Percentiles rank a stretch among this genome's conserved stretches.
These are phyloP conservation scores for Benincasa hispida DNA, from an alignment of 306 rosid species.

Conservation along the genomic window DNA sequence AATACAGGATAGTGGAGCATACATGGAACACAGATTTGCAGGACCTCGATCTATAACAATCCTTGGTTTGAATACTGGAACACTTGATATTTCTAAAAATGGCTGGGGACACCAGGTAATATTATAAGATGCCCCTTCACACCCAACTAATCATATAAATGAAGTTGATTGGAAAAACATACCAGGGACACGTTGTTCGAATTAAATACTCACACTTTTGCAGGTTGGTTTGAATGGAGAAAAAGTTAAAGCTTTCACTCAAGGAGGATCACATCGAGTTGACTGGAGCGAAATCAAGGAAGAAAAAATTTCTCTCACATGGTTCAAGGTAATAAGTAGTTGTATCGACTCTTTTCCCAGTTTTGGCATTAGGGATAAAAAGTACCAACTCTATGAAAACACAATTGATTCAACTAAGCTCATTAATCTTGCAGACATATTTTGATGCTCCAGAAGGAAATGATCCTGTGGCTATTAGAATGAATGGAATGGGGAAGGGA, in stretches of 20 bases:
- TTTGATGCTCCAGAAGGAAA: conserved; percentile 61
- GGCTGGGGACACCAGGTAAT: conserved; percentile 66
- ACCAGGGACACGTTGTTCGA: background rate
- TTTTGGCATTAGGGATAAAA: background rate
- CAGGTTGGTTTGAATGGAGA: conserved; percentile 57
- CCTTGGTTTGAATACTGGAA: conserved; percentile 52
- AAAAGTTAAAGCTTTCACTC: too few species aligned
- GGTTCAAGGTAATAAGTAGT: conserved; percentile 48
- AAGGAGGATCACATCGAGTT: conserved; percentile 28
- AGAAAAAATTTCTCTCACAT: conserved; percentile 34
- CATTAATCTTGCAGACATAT: conserved; percentile 29
- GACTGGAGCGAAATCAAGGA: conserved; percentile 24
- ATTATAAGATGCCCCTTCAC: background rate
- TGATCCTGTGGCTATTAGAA: conserved; percentile 61
- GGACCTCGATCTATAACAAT: too few species aligned
- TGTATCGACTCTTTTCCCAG: background rate
- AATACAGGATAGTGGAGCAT: conserved; percentile 83
- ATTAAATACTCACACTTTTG: background rate
- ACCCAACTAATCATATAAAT: background rate
- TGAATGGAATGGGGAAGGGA: conserved; percentile 79
- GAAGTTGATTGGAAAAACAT: background rate
- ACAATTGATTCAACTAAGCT: background rate
- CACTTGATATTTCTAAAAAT: conserved; percentile 30
- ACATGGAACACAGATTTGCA: too few species aligned
- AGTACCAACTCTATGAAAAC: background rate